These are phyloP conservation scores for Brasilioporus rufonigricans DNA, from an alignment of 768 basidiomycete genomes.

Conservation along the genomic window DNA sequence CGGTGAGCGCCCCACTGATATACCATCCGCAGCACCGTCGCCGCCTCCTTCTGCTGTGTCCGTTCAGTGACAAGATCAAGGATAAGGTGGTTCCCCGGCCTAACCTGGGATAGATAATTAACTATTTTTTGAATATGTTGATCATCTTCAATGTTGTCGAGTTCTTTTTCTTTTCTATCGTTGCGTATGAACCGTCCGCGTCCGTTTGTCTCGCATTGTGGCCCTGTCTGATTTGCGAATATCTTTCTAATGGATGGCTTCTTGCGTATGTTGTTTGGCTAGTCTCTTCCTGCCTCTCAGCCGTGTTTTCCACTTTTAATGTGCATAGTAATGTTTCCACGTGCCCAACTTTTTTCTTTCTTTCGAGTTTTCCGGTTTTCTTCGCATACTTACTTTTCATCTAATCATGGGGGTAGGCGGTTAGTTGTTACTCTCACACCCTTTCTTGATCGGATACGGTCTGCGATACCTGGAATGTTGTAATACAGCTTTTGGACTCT, in stretches of 20 bases:
- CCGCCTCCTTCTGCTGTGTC: constrained; percentile 33
- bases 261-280: constrained; percentile 23
- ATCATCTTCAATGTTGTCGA: constrained; percentile 31
- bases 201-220: constrained; percentile 9
- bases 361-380: constrained; percentile 7
- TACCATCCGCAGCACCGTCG: constrained; percentile 29
- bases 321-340: constrained; percentile 22
- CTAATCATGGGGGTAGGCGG: constrained; percentile 24
- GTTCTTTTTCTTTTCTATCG: not conserved
- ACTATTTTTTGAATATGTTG: constrained; percentile 35
- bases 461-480: constrained; percentile 39
- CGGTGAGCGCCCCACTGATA: constrained; percentile 18
- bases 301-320: constrained; percentile 5
- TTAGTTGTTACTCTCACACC: constrained; percentile 11
- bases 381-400: constrained; percentile 24
- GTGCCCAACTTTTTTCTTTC: not conserved
- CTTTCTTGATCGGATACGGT: constrained; percentile 30
- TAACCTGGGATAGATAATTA: constrained; percentile 26
- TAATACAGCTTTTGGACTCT: constrained; percentile 34
- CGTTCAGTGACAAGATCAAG: constrained; percentile 19
- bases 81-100: constrained; percentile 1
- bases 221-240: constrained; percentile 6
- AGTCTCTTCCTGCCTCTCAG: constrained; percentile 4
- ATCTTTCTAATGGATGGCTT: constrained; percentile 16
- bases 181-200: constrained; percentile 15